Evolutionary conservation across 257 asterid species (phyloP), one percentile per base, ranked within the genome.

Genomic region (Nicotiana knightiana): DNA sequence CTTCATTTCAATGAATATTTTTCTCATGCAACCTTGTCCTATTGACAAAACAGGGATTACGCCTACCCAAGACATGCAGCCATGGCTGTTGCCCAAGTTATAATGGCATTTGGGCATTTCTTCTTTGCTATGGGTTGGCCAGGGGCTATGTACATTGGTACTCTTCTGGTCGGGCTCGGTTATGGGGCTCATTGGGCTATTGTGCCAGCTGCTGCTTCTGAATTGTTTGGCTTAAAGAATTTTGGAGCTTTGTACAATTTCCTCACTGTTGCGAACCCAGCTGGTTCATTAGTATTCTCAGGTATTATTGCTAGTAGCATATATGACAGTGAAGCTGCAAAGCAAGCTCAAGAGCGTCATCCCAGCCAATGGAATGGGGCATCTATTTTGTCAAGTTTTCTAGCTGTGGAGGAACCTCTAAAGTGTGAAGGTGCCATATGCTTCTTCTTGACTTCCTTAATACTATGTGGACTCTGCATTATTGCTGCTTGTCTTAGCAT

Each of bases 131-230:
- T 93, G 95, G 99, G 95, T 9, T 95, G 98, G 98, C 97, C 98
- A 0, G 97, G 98, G 57, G 91, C 89, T 30, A 89, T 95, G 97
- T 92, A 95, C 87, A 62, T 95, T 0, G 98, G 94, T 76, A 95
- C 99, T 6, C 97, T 95, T 82, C 90, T 95, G 35, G 98, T 93
- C 0, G 99, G 99, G 81, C 94, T 95, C 26, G 99, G 98, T 43
- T 95, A 95, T 54, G 99, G 99, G 33, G 98, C 99, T 16, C 98
- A 95, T 84, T 95, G 99, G 99, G 98, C 99, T 0, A 93, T 95
- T 15, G 93, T 95, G 62, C 99, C 98, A 0, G 98, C 99, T 77
- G 86, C 99, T 16, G 95, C 96, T 28, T 95, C 99, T 0, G 99
- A 95, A 87, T 79, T 95, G 62, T 95, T 95, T 82, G 99, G 98